These are phyloP conservation scores for Austroboletus sp. DNA, from an alignment of 1,284 basidiomycete species.

Conservation along the genomic window DNA sequence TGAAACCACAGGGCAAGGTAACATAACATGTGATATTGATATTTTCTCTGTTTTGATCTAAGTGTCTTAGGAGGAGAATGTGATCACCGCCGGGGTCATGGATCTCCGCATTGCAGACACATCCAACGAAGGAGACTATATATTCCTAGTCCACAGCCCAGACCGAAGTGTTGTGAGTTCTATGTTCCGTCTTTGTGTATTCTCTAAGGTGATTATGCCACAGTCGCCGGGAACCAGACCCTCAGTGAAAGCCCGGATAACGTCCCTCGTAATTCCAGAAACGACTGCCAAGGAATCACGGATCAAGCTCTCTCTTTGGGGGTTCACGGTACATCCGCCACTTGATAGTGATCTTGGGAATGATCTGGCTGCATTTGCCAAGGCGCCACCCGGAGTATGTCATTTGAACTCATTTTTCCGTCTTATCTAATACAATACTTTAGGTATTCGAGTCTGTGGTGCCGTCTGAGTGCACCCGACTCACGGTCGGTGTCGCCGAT, in stretches of 20 bases:
- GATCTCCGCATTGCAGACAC: constrained; percentile 53
- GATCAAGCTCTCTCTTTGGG: constrained; percentile 59
- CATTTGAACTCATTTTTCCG: background rate
- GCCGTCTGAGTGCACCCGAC: constrained; percentile 78
- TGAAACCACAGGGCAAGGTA: constrained; percentile 67
- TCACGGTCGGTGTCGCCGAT: constrained; percentile 64
- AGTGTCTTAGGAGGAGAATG: constrained; percentile 58
- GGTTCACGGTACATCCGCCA: constrained; percentile 59
- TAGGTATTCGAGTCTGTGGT: constrained; percentile 90
- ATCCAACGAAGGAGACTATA: constrained; percentile 31
- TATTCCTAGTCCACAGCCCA: constrained; percentile 47
- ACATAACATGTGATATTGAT: constrained; percentile 10
- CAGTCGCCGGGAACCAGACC: constrained; percentile 45
- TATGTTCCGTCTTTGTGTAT: background rate
- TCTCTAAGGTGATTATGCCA: constrained; percentile 2
- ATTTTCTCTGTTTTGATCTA: constrained; percentile 8
- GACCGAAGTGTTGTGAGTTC: constrained; percentile 48
- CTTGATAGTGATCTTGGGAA: constrained; percentile 61
- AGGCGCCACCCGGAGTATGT: constrained; percentile 82
- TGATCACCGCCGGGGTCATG: constrained; percentile 57
- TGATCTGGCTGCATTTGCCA: constrained; percentile 64
- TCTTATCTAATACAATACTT: constrained; percentile 1
- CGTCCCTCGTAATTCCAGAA: constrained; percentile 58
- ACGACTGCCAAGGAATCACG: constrained; percentile 75
- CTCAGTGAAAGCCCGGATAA: constrained; percentile 61